These are phyloP conservation scores for Pichia ethanolica DNA, from an alignment of 805 yeast species.

Conservation along the genomic window DNA sequence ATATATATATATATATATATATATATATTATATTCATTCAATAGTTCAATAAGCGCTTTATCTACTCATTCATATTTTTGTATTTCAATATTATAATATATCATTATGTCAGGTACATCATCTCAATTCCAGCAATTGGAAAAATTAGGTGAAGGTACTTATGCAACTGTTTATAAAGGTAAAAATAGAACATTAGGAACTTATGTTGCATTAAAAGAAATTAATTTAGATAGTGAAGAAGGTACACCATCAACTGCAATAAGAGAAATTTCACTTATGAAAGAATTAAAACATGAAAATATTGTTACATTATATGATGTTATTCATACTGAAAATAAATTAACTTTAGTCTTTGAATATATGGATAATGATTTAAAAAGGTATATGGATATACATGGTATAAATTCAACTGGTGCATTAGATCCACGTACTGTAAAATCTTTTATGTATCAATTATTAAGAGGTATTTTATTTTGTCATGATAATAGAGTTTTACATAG, in stretches of 20 bases:
- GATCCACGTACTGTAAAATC: slow-evolving; percentile 71
- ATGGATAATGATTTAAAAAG: slow-evolving; percentile 90
- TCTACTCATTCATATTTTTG: not conserved
- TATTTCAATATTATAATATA: too few species aligned
- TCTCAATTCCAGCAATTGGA: slow-evolving; percentile 51
- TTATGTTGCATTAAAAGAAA: slow-evolving; percentile 90
- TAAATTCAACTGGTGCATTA: slow-evolving; percentile 51
- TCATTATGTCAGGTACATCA: slow-evolving; percentile 27
- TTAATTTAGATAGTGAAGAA: slow-evolving; percentile 90
- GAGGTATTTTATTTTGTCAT: slow-evolving; percentile 84
- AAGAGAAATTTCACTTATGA: slow-evolving; percentile 90
- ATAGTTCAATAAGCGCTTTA: too few species aligned
- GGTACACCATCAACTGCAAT: slow-evolving; percentile 99
- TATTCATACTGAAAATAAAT: slow-evolving; percentile 92
- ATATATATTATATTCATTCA: too few species aligned
- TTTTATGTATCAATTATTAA: slow-evolving; percentile 88
- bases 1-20: too few species aligned
- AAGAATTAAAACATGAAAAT: slow-evolving; percentile 88
- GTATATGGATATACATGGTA: slow-evolving; percentile 62
- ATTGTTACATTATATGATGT: slow-evolving; percentile 91
- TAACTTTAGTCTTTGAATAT: slow-evolving; percentile 87
- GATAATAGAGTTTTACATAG: slow-evolving; percentile 79
- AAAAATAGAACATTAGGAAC: slow-evolving; percentile 81
- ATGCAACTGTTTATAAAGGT: slow-evolving; percentile 97
- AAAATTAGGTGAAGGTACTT: slow-evolving; percentile 90